Conservation (phyloP, 139 green algal genomes). For the Asterochloris sp. region DNA sequence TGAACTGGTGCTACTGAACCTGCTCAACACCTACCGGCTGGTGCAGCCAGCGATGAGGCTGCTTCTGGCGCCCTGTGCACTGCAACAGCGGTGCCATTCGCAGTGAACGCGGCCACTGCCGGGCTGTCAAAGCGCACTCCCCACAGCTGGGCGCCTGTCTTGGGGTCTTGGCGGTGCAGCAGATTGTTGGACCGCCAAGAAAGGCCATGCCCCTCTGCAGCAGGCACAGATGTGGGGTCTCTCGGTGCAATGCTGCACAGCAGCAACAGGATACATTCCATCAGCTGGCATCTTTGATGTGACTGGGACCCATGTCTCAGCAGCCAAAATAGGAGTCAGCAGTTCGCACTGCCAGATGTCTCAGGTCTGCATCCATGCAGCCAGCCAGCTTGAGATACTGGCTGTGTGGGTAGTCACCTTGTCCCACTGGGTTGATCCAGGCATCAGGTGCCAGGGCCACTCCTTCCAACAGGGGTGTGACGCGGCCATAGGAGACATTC, state of each 20-base stretch:
- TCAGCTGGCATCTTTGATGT: not conserved
- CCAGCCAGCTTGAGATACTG: not conserved
- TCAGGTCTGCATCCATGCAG: not conserved
- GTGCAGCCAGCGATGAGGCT: not conserved
- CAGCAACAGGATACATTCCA: not conserved
- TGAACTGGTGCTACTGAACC: no score
- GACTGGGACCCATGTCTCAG: not conserved
- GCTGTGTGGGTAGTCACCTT: not conserved
- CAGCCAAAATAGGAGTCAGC: not conserved
- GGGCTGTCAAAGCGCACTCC: conserved; percentile 51
- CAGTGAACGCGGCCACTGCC: conserved; percentile 56
- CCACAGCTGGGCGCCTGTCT: conserved; percentile 55
- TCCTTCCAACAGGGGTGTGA: no score
- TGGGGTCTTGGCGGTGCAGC: conserved; percentile 45
- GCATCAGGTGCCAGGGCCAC: no score
- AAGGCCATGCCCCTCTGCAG: conserved; percentile 21
- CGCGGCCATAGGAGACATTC: no score
- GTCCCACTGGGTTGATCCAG: no score
- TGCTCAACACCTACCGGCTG: no score
- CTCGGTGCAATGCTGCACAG: no score
- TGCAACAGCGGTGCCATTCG: conserved; percentile 2
- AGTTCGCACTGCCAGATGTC: not conserved
- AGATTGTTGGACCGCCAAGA: conserved; percentile 26
- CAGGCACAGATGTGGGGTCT: not conserved
- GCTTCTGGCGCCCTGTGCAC: not conserved